Percentiles rank a stretch among this genome's conserved stretches.
phyloP scores from a whole-genome alignment of 352 stramenopile species.

The Phytophthora hibernalis region DNA sequence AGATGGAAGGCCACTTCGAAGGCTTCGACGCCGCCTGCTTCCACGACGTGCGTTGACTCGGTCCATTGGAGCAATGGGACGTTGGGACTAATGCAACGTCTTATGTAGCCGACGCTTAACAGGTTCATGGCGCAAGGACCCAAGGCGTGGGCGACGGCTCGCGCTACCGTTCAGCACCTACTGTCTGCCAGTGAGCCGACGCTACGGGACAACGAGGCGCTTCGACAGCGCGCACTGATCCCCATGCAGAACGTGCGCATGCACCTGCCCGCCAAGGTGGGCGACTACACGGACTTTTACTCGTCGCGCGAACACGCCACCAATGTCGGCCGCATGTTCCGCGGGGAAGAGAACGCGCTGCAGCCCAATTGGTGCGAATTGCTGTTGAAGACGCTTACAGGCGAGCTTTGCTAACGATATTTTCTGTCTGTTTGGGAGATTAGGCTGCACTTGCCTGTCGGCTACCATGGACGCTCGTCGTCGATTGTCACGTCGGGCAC shows the following conservation, averaged over 20 bases:
- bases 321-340: slow-evolving; percentile 95
- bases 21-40: slow-evolving; percentile 82
- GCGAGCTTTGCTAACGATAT: background rate
- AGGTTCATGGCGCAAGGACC: slow-evolving; percentile 93
- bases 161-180: slow-evolving; percentile 88
- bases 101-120: slow-evolving; percentile 82
- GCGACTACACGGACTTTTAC: slow-evolving; percentile 99
- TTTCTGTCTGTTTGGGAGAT: background rate
- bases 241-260: slow-evolving; percentile 82
- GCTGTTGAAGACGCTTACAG: background rate
- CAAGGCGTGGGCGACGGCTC: slow-evolving; percentile 87
- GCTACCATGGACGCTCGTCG: slow-evolving; percentile 96
- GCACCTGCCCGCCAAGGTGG: slow-evolving; percentile 94
- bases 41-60: slow-evolving; percentile 46
- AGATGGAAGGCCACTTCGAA: slow-evolving; percentile 90
- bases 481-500: slow-evolving; percentile 92
- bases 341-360: slow-evolving; percentile 95
- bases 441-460: slow-evolving; percentile 96
- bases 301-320: slow-evolving; percentile 96
- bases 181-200: slow-evolving; percentile 78
- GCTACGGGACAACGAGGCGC: slow-evolving; percentile 80
- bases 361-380: slow-evolving; percentile 93
- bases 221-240: slow-evolving; percentile 84
- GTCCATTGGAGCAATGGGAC: background rate
- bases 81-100: background rate